Evolutionary conservation across 768 basidiomycete genomes (phyloP).

Genomic region (Podaxis sp.): DNA sequence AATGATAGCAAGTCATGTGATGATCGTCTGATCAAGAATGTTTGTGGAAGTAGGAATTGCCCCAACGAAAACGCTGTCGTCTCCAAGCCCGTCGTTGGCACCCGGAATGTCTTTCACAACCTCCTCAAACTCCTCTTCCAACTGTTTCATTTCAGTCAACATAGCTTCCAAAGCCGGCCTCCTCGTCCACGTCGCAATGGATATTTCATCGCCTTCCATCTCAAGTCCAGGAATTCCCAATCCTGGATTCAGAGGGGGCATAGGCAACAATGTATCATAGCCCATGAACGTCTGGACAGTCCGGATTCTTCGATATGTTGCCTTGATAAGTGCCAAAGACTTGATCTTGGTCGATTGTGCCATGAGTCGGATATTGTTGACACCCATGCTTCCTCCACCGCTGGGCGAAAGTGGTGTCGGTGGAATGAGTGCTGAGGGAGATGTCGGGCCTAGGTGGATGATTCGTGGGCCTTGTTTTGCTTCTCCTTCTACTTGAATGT

Average conservation of each 20-base stretch:
- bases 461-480: conserved; percentile 36
- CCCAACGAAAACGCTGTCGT: not conserved
- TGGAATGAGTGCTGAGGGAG: conserved; percentile 33
- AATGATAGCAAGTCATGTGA: not conserved
- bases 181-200: conserved; percentile 50
- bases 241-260: conserved; percentile 26
- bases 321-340: conserved; percentile 48
- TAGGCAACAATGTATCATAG: conserved; percentile 54
- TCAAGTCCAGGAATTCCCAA: conserved; percentile 22
- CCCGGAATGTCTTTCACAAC: not conserved
- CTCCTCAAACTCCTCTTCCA: conserved; percentile 58
- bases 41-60: not conserved
- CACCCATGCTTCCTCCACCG: conserved; percentile 17
- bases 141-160: conserved; percentile 49
- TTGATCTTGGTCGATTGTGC: conserved; percentile 44
- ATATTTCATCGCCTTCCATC: conserved; percentile 33
- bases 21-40: not conserved
- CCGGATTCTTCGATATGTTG: conserved; percentile 61
- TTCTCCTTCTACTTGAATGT: conserved; percentile 6
- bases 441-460: conserved; percentile 58
- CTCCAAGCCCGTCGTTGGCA: not conserved
- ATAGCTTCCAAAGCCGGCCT: conserved; percentile 51
- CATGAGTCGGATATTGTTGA: conserved; percentile 15
- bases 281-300: conserved; percentile 64
- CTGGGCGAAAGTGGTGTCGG: conserved; percentile 27